Base-by-base conservation (phyloP, 345 rosid species). In the Citropsis articulata region DNA sequence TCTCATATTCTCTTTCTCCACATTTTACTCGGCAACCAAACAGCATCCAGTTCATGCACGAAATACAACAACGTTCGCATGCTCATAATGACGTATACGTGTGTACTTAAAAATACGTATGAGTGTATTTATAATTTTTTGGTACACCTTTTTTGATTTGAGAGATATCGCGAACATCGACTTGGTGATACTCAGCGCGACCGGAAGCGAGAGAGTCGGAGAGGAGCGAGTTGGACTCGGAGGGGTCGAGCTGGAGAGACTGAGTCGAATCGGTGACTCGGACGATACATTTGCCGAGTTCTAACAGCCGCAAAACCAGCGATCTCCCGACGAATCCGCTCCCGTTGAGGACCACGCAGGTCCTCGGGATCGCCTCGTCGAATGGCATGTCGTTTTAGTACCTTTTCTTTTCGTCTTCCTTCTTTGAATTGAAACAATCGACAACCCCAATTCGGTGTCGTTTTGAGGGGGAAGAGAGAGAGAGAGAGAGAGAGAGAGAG, bases 341-440 rank as follows among this genome's bases (percentile, higher is more conserved):
- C 48, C 99, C 99, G 40, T 95, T 92, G 36, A 95, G 84, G 64
- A 95, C 98, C 80, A 88, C 94, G 85, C 98, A 92, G 13, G 90
- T 87, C 68, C 78, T 80, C 80, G 84, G 87, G 40, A 61, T 79
- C 59, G 84, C 81, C 33, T 90, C 89, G 33, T 25, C 75, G 61
- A 77, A 76, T 36, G 84, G 76, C 74, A 65, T 83, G 75, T 83
- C 90, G 60, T 80, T 85, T 28, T 45, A 83, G 73, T 64, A 55
- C 63, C 84, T 77, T 77, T 68, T 56, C 21, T 33, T 28, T 56
- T 25, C 45, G 40, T 21, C 33, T 71, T 40, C 73, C 65, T 75
- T 55, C 35, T 73, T 9, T 40, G 30, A 10, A n/a, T 45, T 45
- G 50, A 45, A 45, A 45, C 50, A 3, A 45, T 45, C 4, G 50